These are phyloP conservation scores for Cyclostephanos tholiformis DNA, from an alignment of 108 stramenopile genomes.

Conservation along the genomic window DNA sequence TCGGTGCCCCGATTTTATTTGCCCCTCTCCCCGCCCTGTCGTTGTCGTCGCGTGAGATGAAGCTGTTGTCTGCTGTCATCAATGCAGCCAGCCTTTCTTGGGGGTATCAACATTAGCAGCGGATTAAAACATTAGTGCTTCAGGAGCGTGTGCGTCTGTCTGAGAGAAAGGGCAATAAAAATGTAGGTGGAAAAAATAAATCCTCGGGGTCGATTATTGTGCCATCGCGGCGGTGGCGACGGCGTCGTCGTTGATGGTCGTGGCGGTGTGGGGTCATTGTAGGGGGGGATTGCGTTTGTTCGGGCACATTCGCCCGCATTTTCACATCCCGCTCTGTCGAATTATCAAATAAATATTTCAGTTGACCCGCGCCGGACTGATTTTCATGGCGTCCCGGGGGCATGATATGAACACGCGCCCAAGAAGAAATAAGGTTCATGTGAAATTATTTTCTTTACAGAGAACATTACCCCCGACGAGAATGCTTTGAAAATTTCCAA, in stretches of 20 bases:
- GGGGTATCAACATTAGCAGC: background rate
- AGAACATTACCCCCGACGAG: background rate
- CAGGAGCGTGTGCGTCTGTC: background rate
- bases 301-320: background rate
- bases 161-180: background rate
- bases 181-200: slow-evolving; percentile 11
- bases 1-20: no score
- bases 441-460: background rate
- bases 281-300: background rate
- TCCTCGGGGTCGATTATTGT: background rate
- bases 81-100: background rate
- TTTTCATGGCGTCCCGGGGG: background rate
- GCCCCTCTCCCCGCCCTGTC: background rate
- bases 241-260: slow-evolving; percentile 1
- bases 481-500: background rate
- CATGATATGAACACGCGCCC: background rate
- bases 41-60: slow-evolving; percentile 2
- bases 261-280: background rate
- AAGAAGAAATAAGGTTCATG: background rate
- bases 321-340: background rate
- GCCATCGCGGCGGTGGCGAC: background rate
- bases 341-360: background rate
- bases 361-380: background rate
- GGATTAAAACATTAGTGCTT: background rate
- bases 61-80: background rate